These are phyloP conservation scores for Phyllachora maydis DNA, from an alignment of 2,329 filamentous ascomycete genomes.

Conservation along the genomic window DNA sequence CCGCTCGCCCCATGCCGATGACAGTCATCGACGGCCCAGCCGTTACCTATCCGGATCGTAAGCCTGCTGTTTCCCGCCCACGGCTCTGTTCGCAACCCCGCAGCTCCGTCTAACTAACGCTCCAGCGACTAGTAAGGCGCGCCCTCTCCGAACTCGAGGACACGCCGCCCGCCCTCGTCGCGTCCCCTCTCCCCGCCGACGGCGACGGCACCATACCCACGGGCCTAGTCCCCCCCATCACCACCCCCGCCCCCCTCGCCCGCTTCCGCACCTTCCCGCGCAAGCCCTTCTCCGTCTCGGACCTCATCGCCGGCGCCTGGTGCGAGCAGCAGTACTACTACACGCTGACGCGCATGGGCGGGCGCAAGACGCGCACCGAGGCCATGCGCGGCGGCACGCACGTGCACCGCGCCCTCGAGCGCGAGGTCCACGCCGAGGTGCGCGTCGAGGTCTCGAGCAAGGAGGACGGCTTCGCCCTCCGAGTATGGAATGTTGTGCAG, in stretches of 20 bases:
- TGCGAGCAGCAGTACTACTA: conserved; percentile 93
- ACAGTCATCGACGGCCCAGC: conserved; percentile 2
- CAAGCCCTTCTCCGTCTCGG: conserved; percentile 70
- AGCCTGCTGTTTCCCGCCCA: too few species aligned
- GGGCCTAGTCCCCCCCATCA: too few species aligned
- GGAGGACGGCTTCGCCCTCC: conserved; percentile 66
- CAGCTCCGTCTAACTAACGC: conserved; percentile 34
- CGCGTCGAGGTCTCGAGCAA: conserved; percentile 49
- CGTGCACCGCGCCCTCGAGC: conserved; percentile 68
- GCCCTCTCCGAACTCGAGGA: conserved; percentile 12
- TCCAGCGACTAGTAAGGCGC: conserved; percentile 41
- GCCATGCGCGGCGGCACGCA: conserved; percentile 71
- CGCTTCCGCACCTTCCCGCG: conserved; percentile 59
- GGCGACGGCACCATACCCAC: too few species aligned
- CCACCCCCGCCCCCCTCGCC: conserved; percentile 39
- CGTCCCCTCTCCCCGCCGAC: too few species aligned
- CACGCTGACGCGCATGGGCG: conserved; percentile 52
- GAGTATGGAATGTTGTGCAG: conserved; percentile 82
- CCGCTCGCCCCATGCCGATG: conserved; percentile 1
- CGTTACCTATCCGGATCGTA: conserved; percentile 29
- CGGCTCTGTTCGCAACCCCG: too few species aligned
- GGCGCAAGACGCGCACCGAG: conserved; percentile 51
- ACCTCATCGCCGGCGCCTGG: conserved; percentile 79
- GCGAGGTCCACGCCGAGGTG: conserved; percentile 64
- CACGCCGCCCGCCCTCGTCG: too few species aligned